Base-by-base conservation (phyloP, 2,329 filamentous ascomycete genomes). In the Clathrospora elynae region DNA sequence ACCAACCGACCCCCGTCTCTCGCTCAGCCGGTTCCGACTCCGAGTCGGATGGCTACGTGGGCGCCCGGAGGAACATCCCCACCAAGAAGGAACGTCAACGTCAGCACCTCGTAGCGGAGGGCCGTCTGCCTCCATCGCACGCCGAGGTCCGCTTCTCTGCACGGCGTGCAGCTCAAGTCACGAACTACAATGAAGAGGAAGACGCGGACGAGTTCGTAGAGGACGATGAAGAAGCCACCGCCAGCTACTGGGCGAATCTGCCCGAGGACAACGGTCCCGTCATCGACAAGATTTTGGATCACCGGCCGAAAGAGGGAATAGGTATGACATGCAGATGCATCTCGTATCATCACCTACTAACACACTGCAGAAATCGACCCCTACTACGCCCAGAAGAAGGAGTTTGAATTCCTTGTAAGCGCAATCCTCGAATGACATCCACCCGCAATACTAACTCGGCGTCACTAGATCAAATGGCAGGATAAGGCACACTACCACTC, bases 401-500 rank as follows among this genome's bases (percentile, higher is more conserved):
- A 96, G 64, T 96, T 93, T 59, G 90, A 97, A 63, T 99, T 83
- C 60, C 77, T 82, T 56, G 76, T 79, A 65, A 55, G 73, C 64
- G 26, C 25, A 33, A 23, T 34, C 12, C 79, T 11, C 6, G 9
- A 20, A 11, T 11, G 12, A 2, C 16, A n/a, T 3, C n/a, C 10
- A 7, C 19, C 6, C 26, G 12, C n/a, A 3, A 14, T 40, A 20
- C 51, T 64, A 45, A 66, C 48, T 24, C 4, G 19, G 2, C 26
- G 7, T 6, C 13, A 8, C 59, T 82, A 86, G 71, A 90, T 99
- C 71, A 99, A 99, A 75, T 99, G 95, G 93, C 89, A 96, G 71
- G 89, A 86, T 55, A 89, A 90, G 71, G 95, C 93, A 8, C 90
- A 99, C 67, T 85, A 95, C 58, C 93, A 99, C 74, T 88, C 95